Base-by-base conservation (phyloP, 1,284 basidiomycete genomes). In the Leccinum proliferum region DNA sequence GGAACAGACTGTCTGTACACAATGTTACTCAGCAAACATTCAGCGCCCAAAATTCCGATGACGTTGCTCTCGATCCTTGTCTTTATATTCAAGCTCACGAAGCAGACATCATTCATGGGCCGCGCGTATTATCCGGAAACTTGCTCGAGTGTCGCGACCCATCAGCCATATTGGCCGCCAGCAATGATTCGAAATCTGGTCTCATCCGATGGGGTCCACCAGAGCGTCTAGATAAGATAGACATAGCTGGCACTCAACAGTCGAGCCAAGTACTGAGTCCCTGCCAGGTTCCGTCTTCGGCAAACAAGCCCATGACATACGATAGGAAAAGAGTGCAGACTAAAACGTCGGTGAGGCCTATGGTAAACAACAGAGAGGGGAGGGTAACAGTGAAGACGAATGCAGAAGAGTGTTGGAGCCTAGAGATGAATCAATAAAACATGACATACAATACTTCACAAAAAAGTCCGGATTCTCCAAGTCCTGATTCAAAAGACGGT, bases 61-160 rank as follows among this genome's bases (percentile, higher is more conserved):
- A 21, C 9, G n/a, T 62, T 5, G n/a, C 50, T 12, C 58, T 43
- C 2, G 73, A 79, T 58, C 69, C 75, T 46, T 69, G 66, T 37
- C 75, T 89, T 11, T 84, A 78, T 67, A 78, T 89, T 55, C 83
- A 86, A 67, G 88, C 86, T 0, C 78, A 89, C 66, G 89, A 91
- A 74, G 87, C 87, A 5, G 85, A 88, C 63, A 68, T 91, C 41
- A 70, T 83, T 2, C 79, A 77, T 37, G 84, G 85, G 5, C 77
- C 82, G 0, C 72, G 74, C 25, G 82, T 80, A 4, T 66, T 66
- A 6, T 68, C 74, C 10, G 72, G 81, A 1, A 70, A 73, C 15
- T 78, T 83, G 21, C 76, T 87, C 25, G 85, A 88, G 66, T 77
- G 68, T 61, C 63, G 72, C 1, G 64, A 72, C 21, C 35, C 61